Percentiles rank a stretch among this genome's conserved stretches.
Evolutionary conservation across 371 early-diverging fungal genomes (phyloP).

Genomic region (Mucor sp.): DNA sequence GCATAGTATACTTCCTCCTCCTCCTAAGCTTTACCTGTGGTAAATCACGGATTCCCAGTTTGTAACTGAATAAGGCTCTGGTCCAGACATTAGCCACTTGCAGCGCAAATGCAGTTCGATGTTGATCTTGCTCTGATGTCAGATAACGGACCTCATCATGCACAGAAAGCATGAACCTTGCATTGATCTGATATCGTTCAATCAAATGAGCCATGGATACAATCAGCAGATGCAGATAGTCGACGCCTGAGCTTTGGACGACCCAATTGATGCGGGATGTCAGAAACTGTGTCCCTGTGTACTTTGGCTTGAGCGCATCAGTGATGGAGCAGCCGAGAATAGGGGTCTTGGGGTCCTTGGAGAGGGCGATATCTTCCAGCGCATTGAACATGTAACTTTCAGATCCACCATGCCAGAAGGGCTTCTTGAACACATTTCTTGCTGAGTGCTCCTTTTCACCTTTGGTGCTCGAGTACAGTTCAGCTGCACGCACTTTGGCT

Average conservation of each 20-base stretch:
- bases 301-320: slow-evolving; percentile 73
- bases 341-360: slow-evolving; percentile 83
- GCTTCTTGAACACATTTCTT: slow-evolving; percentile 28
- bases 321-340: slow-evolving; percentile 89
- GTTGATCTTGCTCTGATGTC: slow-evolving; percentile 74
- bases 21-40: slow-evolving; percentile 78
- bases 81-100: slow-evolving; percentile 96
- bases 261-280: slow-evolving; percentile 97
- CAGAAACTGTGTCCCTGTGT: slow-evolving; percentile 72
- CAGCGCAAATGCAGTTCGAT: slow-evolving; percentile 83
- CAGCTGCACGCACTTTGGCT: slow-evolving; percentile 66
- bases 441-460: slow-evolving; percentile 64
- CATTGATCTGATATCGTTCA: slow-evolving; percentile 73
- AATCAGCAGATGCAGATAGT: slow-evolving; percentile 94
- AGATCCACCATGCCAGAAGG: slow-evolving; percentile 91
- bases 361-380: slow-evolving; percentile 83
- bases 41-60: slow-evolving; percentile 84
- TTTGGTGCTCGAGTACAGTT: slow-evolving; percentile 85
- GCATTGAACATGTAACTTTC: slow-evolving; percentile 96
- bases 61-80: slow-evolving; percentile 84
- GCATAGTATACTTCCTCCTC: not conserved
- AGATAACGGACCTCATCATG: slow-evolving; percentile 97
- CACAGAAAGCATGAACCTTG: slow-evolving; percentile 91
- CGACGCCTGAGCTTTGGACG: slow-evolving; percentile 99
- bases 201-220: slow-evolving; percentile 89